Evolutionary conservation across 2,329 filamentous ascomycete species (phyloP), one percentile per base, ranked within the genome.

Genomic region (Xylaria sp.): DNA sequence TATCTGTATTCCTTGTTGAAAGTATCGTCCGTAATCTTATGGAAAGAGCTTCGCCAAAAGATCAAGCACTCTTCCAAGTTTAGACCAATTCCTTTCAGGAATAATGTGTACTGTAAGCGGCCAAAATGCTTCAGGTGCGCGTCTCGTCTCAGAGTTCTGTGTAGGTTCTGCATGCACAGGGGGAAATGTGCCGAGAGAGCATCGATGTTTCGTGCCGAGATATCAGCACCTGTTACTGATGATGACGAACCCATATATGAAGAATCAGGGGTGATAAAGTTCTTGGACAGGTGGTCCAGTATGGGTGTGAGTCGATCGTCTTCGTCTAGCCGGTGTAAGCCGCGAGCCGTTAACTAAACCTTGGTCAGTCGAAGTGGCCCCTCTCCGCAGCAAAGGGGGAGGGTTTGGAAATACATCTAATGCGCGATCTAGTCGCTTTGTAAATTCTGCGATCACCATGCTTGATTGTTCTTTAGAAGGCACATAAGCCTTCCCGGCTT

Each of bases 1-100:
- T 99, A 99, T 54, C 92, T 89, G 83, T 99, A 98, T 79, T 98
- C 94, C 78, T 98, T 98, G 82, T 97, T 97, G 86, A 98, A 99
- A 43, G 91, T 91, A 76, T 98, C 95, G 77, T 98, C 96, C 0
- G 93, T 94, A 72, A 97, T 89, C 73, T 94, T 92, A 79, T 90
- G 90, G 87, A 99, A 98, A 33, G 88, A 86, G 71, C 89, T 88
- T 12, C 96, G 91, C 96, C 96, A 99, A 84, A 99, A 99, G 13
- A 94, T 75, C 28, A 99, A 87, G 75, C 90, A 94, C 80, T 99
- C 95, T 77, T 98, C 94, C n/a, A 99, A 84, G 71, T 89, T 94
- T 33, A 99, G 85, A 0, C 96, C 96, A 68, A 98, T 94, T 51
- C 96, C 96, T 81, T 99, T 99, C 67, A 99, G 86, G 87, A 99